Evolutionary conservation across 768 basidiomycete species (phyloP), one percentile per base, ranked within the genome.

Genomic region (Tubosaeta sp.): DNA sequence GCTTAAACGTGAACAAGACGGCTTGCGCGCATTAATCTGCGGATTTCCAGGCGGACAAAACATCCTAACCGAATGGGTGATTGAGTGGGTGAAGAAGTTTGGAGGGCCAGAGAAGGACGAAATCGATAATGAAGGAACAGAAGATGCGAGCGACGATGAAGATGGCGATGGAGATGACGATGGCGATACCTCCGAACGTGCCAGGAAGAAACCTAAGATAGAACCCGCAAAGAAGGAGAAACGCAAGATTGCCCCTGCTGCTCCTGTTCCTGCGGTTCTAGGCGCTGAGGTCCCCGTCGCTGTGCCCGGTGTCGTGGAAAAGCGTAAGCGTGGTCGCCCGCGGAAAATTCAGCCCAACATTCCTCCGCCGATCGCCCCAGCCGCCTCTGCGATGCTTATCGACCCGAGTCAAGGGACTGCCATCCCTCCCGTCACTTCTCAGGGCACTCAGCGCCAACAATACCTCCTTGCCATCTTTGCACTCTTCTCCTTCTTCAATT

Each of bases 401-500:
- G 51, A 57, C 29, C 54, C 62, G 4, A 54, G 55, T 29, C 57
- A 61, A 32, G 41, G 45, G 43, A 55, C 62, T 25, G 51, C 46
- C 4, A 52, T 59, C 1, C 55, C 60, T 10, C 53, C 58, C 9
- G 17, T 44, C 5, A 34, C 38, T 16, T 43, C 63, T 33, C 67
- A 59, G 33, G 38, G 44, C 5, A 8, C 29, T 17, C 65, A 64
- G 16, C 66, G 72, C 3, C 75, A 68, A 39, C 88, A 90, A 55
- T 91, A 87, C 66, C 83, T 92, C 47, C 81, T 93, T 43, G 89
- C 88, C 26, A 82, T 82, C 26, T 92, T 92, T 60, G 87, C 88
- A 0, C 75, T 92, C 49, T 90, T 93, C 71, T 91, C 88, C 0
- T 87, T 92, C 71, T 88, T 91, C 74, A 90, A 88, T 60, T 86